Conservation (phyloP, 768 basidiomycete genomes). For the Naematelia aurantialba region DNA sequence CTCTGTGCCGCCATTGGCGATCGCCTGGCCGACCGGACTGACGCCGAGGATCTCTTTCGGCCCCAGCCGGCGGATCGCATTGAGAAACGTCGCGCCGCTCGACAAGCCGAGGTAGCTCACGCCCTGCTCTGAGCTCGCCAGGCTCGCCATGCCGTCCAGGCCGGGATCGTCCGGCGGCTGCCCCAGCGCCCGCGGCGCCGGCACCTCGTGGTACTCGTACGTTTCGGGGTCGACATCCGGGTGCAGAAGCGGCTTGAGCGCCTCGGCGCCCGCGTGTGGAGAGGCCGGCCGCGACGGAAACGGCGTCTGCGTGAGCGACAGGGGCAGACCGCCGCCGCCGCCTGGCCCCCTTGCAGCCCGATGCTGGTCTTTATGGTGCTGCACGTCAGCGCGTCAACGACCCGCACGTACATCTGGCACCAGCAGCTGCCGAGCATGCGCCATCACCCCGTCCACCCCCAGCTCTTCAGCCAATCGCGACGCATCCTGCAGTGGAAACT, state of each 20-base stretch:
- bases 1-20: not conserved
- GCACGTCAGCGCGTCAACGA: not conserved
- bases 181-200: not conserved
- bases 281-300: too few relatives aligned
- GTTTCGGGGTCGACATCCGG: not conserved
- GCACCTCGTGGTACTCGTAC: conserved; percentile 10
- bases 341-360: too few relatives aligned
- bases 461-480: not conserved
- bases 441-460: not conserved
- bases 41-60: conserved; percentile 1
- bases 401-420: too few relatives aligned
- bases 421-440: not conserved
- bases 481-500: not conserved
- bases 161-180: not conserved
- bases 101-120: conserved; percentile 20
- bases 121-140: conserved; percentile 6
- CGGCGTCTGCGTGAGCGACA: too few relatives aligned
- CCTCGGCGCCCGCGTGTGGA: too few relatives aligned
- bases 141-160: not conserved
- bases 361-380: not conserved
- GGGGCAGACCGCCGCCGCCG: too few relatives aligned
- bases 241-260: not conserved
- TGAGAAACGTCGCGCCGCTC: conserved; percentile 22
- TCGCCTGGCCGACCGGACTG: not conserved
- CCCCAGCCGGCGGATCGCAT: conserved; percentile 15